phyloP scores from a whole-genome alignment of 108 stramenopile species.

The Discostella pseudostelligera region DNA sequence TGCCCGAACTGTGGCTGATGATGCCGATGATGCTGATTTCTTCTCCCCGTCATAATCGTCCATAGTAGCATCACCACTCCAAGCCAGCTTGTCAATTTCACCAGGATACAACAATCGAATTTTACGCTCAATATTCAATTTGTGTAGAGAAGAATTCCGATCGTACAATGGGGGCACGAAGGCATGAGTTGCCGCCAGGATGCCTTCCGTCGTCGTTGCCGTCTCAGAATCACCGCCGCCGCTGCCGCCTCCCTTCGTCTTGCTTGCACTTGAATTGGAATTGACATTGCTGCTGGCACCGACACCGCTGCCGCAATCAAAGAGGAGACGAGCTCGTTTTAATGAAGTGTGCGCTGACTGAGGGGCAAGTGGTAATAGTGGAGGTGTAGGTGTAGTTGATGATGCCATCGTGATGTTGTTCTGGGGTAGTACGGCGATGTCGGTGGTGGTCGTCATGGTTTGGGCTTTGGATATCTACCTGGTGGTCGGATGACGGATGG shows the following conservation, averaged over 20 bases:
- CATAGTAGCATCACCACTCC: neutral
- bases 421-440: no score
- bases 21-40: neutral
- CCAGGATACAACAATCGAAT: conserved; percentile 37
- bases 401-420: no score
- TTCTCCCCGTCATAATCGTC: conserved; percentile 6
- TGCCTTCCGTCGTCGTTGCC: conserved; percentile 7
- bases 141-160: conserved; percentile 32
- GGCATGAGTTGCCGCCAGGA: conserved; percentile 34
- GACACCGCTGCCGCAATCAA: conserved; percentile 22
- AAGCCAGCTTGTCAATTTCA: conserved; percentile 46
- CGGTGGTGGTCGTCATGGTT: no score
- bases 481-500: no score
- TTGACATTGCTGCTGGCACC: neutral
- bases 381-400: no score
- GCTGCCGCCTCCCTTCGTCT: neutral
- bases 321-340: conserved; percentile 49
- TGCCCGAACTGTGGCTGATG: conserved; percentile 30
- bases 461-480: no score
- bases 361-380: conserved; percentile 20
- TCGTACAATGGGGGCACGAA: conserved; percentile 47
- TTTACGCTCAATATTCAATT: conserved; percentile 23
- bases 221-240: neutral
- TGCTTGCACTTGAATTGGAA: neutral
- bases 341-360: conserved; percentile 45